These are phyloP conservation scores for Chlamydomonas schloesseri DNA, from an alignment of 139 green algal genomes.

Conservation along the genomic window DNA sequence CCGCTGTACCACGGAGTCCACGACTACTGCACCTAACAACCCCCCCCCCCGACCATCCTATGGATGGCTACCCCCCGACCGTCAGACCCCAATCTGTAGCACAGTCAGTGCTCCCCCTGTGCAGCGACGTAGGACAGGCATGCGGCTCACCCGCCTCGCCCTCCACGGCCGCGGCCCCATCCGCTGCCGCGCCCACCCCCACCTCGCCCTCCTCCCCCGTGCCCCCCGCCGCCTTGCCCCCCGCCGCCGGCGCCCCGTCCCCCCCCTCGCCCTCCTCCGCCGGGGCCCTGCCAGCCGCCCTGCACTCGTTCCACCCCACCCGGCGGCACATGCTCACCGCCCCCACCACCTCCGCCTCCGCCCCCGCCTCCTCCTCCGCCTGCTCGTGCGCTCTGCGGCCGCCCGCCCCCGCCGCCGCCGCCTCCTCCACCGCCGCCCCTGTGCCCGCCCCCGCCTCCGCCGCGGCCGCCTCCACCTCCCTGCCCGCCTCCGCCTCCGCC, in stretches of 20 bases:
- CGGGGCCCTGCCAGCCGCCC: slow-evolving; percentile 1
- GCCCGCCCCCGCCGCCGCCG: not conserved
- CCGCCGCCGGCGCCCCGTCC: not conserved
- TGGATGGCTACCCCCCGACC: too few relatives aligned
- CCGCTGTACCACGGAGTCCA: too few relatives aligned
- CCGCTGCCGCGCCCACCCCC: not conserved
- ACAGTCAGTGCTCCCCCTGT: too few relatives aligned
- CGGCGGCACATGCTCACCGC: not conserved
- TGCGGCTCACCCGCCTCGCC: not conserved
- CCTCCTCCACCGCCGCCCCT: not conserved
- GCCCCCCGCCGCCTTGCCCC: not conserved
- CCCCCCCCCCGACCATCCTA: too few relatives aligned
- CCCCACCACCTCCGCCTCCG: not conserved
- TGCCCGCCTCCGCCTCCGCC: not conserved
- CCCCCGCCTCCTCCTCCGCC: not conserved
- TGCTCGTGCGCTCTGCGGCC: not conserved
- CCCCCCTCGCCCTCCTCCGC: not conserved
- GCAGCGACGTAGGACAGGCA: too few relatives aligned
- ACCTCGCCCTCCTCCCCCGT: not conserved
- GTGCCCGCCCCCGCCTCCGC: not conserved
- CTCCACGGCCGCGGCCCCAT: not conserved
- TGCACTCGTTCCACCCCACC: not conserved
- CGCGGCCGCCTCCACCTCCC: not conserved
- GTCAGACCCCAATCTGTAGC: too few relatives aligned
- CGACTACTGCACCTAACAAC: too few relatives aligned